Percentiles rank a stretch among this genome's conserved stretches.
phyloP scores from a whole-genome alignment of 192 early-diverging fungal genomes.

The Backusella morwellensis region DNA sequence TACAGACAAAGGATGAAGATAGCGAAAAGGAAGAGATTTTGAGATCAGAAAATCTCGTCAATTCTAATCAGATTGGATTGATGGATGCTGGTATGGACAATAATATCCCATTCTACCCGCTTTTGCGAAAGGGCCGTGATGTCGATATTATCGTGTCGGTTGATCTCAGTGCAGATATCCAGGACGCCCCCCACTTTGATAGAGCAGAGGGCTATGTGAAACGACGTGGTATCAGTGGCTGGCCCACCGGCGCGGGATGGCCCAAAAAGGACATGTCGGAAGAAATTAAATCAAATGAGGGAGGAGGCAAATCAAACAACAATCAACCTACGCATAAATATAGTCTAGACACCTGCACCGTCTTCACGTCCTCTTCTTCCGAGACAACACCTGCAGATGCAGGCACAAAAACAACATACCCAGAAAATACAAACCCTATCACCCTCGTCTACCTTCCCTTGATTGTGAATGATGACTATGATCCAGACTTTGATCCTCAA shows the following conservation, averaged over 20 bases:
- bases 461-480: constrained; percentile 50
- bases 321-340: constrained; percentile 13
- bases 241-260: constrained; percentile 44
- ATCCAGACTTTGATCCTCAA: constrained; percentile 58
- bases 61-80: constrained; percentile 44
- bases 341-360: constrained; percentile 40
- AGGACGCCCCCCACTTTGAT: constrained; percentile 63
- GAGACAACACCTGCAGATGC: constrained; percentile 16
- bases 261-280: constrained; percentile 10
- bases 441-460: constrained; percentile 64
- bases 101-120: constrained; percentile 73
- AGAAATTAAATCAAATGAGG: neutral
- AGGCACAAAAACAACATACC: constrained; percentile 5
- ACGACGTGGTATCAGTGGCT: constrained; percentile 50
- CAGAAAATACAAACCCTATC: constrained; percentile 29
- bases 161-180: constrained; percentile 71
- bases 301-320: constrained; percentile 6
- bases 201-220: constrained; percentile 60
- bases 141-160: constrained; percentile 72
- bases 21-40: constrained; percentile 18
- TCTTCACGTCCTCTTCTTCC: constrained; percentile 43
- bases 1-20: constrained; percentile 32
- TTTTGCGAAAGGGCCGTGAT: constrained; percentile 60
- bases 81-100: constrained; percentile 81
- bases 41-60: constrained; percentile 26